phyloP scores from a whole-genome alignment of 805 yeast species.

The Monosporozyma aerobia region DNA sequence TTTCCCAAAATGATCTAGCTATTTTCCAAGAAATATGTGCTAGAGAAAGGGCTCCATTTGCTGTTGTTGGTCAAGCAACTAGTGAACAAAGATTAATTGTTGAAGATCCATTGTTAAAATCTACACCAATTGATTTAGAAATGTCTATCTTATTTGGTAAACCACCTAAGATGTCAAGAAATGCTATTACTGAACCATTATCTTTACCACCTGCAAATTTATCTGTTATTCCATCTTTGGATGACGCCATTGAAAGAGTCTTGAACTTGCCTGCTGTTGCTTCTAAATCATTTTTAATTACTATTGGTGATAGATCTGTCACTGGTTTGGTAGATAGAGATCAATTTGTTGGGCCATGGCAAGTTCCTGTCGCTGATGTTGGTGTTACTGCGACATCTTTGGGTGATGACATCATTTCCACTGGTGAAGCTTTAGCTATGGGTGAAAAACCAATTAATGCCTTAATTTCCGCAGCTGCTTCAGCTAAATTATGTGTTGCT shows the following conservation, averaged over 20 bases:
- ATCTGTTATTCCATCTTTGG: conserved; percentile 33
- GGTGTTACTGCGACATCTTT: conserved; percentile 91
- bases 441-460: conserved; percentile 95
- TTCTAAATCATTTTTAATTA: conserved; percentile 85
- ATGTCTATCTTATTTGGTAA: conserved; percentile 94
- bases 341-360: conserved; percentile 99
- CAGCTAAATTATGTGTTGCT: conserved; percentile 92
- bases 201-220: conserved; percentile 34
- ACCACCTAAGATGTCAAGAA: conserved; percentile 89
- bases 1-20: conserved; percentile 66
- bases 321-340: conserved; percentile 96
- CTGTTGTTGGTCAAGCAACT: conserved; percentile 93
- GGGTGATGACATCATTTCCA: conserved; percentile 56
- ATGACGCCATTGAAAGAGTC: conserved; percentile 72
- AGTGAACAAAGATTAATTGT: conserved; percentile 73
- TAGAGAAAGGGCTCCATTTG: conserved; percentile 93
- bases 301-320: conserved; percentile 98
- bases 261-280: conserved; percentile 89
- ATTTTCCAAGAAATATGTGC: conserved; percentile 70
- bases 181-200: conserved; percentile 54
- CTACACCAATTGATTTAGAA: conserved; percentile 89
- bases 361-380: conserved; percentile 96
- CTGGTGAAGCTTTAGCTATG: conserved; percentile 98
- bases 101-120: conserved; percentile 65
- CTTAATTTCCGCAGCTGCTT: conserved; percentile 76